Evolutionary conservation across 2,329 filamentous ascomycete species (phyloP).

Genomic region (Colletotrichum limetticola): DNA sequence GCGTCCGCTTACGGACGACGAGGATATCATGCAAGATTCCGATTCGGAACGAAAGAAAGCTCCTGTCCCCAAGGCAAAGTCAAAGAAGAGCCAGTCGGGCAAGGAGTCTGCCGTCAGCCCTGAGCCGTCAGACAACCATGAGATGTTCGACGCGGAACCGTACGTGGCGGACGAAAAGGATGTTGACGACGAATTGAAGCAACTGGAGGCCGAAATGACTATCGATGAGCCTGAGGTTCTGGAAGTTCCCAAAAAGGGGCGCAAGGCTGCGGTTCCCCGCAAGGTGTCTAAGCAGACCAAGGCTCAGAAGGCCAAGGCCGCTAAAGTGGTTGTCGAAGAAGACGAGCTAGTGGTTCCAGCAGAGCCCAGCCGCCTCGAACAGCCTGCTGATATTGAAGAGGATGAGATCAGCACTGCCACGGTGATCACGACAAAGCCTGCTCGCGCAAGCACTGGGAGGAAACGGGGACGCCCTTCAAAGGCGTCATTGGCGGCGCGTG

Average conservation of each 20-base stretch:
- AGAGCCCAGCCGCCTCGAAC: slow-evolving; percentile 23
- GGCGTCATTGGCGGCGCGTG: slow-evolving; percentile 42
- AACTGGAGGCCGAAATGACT: slow-evolving; percentile 61
- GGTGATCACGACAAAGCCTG: slow-evolving; percentile 47
- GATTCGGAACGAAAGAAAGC: slow-evolving; percentile 55
- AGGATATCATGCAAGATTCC: slow-evolving; percentile 58
- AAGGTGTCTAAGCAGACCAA: slow-evolving; percentile 65
- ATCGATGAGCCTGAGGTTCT: slow-evolving; percentile 47
- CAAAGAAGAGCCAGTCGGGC: slow-evolving; percentile 41
- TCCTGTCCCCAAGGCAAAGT: slow-evolving; percentile 43
- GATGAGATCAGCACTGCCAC: slow-evolving; percentile 56
- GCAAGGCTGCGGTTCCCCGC: slow-evolving; percentile 58
- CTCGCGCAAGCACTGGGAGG: slow-evolving; percentile 34
- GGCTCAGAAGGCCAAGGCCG: slow-evolving; percentile 54
- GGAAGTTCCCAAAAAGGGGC: slow-evolving; percentile 63
- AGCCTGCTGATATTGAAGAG: slow-evolving; percentile 40
- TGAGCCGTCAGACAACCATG: slow-evolving; percentile 51
- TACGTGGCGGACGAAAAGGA: slow-evolving; percentile 57
- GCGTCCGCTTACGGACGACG: slow-evolving; percentile 63
- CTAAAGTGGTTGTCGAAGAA: slow-evolving; percentile 35
- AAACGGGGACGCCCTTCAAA: slow-evolving; percentile 48
- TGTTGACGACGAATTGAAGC: slow-evolving; percentile 62
- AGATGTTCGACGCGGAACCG: slow-evolving; percentile 64
- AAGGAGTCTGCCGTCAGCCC: slow-evolving; percentile 40
- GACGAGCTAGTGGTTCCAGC: slow-evolving; percentile 38